Percentiles rank a stretch among this genome's conserved stretches.
Evolutionary conservation across 2,329 filamentous ascomycete genomes (phyloP).

Genomic region (Septoria petroselini): DNA sequence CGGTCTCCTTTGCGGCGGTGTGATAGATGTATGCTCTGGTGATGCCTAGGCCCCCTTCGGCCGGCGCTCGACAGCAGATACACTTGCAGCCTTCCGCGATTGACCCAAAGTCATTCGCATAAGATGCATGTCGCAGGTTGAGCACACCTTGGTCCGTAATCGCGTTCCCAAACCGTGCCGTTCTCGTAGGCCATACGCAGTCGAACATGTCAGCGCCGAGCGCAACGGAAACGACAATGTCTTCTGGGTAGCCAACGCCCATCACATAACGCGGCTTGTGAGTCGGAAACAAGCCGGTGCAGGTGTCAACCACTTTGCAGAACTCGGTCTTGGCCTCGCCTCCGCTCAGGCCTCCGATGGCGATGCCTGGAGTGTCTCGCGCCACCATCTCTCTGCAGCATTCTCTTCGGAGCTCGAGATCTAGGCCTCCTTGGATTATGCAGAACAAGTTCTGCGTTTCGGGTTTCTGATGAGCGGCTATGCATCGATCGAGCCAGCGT

Average conservation of each 20-base stretch:
- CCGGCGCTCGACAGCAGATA: slow-evolving; percentile 65
- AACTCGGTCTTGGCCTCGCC: slow-evolving; percentile 93
- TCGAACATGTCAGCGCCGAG: slow-evolving; percentile 99
- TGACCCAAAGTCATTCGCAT: slow-evolving; percentile 74
- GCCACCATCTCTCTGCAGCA: slow-evolving; percentile 86
- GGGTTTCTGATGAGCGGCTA: slow-evolving; percentile 80
- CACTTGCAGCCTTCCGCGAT: slow-evolving; percentile 82
- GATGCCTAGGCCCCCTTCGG: slow-evolving; percentile 69
- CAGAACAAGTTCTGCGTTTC: slow-evolving; percentile 90
- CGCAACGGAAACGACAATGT: slow-evolving; percentile 87
- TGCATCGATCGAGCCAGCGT: slow-evolving; percentile 93
- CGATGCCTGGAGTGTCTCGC: slow-evolving; percentile 89
- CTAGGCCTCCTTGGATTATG: slow-evolving; percentile 94
- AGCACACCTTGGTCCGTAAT: slow-evolving; percentile 78
- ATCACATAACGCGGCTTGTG: slow-evolving; percentile 98
- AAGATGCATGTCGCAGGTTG: slow-evolving; percentile 75
- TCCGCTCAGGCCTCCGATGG: slow-evolving; percentile 90
- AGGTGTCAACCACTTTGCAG: slow-evolving; percentile 78
- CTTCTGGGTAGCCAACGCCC: slow-evolving; percentile 96
- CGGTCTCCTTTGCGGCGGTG: slow-evolving; percentile 89
- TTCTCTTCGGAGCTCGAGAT: slow-evolving; percentile 77
- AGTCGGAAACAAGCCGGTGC: slow-evolving; percentile 79
- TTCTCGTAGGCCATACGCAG: slow-evolving; percentile 97
- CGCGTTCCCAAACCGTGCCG: slow-evolving; percentile 92
- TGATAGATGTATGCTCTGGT: slow-evolving; percentile 90